phyloP scores from a whole-genome alignment of 805 yeast species.

The Maudiozyma barnettii region DNA sequence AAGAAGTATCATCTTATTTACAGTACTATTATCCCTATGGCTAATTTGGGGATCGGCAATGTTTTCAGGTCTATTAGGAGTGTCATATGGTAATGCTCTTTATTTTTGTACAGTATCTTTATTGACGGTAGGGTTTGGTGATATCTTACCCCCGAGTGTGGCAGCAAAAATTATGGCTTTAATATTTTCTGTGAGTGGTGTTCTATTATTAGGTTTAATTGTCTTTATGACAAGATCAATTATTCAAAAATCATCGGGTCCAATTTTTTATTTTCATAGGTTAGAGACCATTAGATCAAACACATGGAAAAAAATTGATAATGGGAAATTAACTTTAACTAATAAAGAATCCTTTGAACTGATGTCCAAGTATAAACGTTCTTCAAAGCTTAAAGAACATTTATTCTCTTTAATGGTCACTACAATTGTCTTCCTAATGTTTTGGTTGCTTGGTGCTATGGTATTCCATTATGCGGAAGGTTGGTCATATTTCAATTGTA shows the following conservation, averaged over 20 bases:
- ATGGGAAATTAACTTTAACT: conserved; percentile 21
- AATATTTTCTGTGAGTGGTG: conserved; percentile 59
- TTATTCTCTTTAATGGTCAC: conserved; percentile 33
- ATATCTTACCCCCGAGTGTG: conserved; percentile 44
- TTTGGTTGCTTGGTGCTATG: conserved; percentile 68
- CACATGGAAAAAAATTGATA: conserved; percentile 12
- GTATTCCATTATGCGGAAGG: conserved; percentile 50
- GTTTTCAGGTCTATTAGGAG: conserved; percentile 37
- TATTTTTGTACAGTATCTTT: conserved; percentile 67
- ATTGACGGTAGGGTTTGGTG: conserved; percentile 77
- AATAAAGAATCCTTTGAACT: conserved; percentile 43
- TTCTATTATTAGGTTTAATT: conserved; percentile 64
- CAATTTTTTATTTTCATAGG: conserved; percentile 57
- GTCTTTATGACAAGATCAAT: conserved; percentile 60
- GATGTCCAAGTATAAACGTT: conserved; percentile 44
- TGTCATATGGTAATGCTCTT: conserved; percentile 55
- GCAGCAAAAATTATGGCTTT: conserved; percentile 51
- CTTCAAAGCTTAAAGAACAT: conserved; percentile 34
- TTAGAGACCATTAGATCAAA: conserved; percentile 42
- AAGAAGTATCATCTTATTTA: conserved; percentile 63
- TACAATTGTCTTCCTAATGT: conserved; percentile 38
- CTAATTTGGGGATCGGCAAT: conserved; percentile 59
- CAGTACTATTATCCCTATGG: conserved; percentile 60
- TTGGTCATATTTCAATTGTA: conserved; percentile 62
- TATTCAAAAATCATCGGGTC: conserved; percentile 49